Base-by-base conservation (phyloP, 1,284 basidiomycete species). In the Grifola frondosa region DNA sequence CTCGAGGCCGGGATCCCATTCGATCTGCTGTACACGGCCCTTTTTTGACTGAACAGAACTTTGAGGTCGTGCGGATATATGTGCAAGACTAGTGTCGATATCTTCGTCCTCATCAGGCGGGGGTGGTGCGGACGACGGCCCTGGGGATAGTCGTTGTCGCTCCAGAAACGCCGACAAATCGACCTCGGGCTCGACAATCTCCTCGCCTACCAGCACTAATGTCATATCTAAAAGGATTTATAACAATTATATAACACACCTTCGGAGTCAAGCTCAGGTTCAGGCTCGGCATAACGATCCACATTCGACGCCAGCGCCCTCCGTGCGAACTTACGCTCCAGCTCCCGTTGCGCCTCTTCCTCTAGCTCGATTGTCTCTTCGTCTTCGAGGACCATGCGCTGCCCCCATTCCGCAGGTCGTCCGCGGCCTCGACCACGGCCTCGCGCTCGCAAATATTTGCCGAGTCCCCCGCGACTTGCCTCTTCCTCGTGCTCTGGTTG, bases 381-480 rank as follows among this genome's bases (percentile, higher is more conserved):
- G 13, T 67, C 80, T 51, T 83, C 81, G 6, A 85, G 67, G 5
- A 80, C 45, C 8, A 86, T 67, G 10, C 82, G 77, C 54, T 73
- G 68, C 8, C 63, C 58, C 55, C 84, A 88, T 50, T 78, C 78
- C 42, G 84, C 81, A 6, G 80, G 77, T 36, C 82, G 77, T 5
- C 81, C 80, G 17, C 59, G 59, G 1, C 81, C 74, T 30, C 75
- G 68, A 3, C 80, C 78, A 32, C 81, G 66, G 15, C 85, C 81
- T 12, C 80, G 67, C 12, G 84, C 82, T 30, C 84, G 77, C 24
- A 87, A 70, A 56, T 82, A 84, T 63, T 88, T 88, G 2, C 84
- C 85, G 6, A 81, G 63, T 1, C 84, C 83, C 8, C 85, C 84
- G 42, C 83, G 79, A 80, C 53, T 74, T 78, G 16, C 77, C 75